A percentile compares a stretch with the other conserved stretches of the same genome.
Conservation (phyloP, 495 filamentous ascomycete genomes). For the Pseudomonodictys pantanalensis region DNA sequence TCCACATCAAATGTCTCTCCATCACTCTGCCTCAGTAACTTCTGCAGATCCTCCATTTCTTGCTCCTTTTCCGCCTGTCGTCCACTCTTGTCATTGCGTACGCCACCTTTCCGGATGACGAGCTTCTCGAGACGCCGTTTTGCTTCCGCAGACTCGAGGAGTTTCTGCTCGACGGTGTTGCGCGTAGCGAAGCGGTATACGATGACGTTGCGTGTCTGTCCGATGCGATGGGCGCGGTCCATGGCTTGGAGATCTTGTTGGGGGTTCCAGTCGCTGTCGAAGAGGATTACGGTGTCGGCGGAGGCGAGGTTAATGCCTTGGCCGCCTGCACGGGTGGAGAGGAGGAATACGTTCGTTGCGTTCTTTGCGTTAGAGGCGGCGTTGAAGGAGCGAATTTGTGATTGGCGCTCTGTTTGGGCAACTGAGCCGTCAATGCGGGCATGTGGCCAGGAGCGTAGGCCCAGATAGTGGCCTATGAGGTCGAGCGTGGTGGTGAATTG, state of each 20-base stretch:
- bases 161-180: slow-evolving; percentile 83
- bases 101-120: slow-evolving; percentile 89
- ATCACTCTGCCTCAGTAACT: slow-evolving; percentile 60
- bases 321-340: slow-evolving; percentile 87
- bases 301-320: slow-evolving; percentile 85
- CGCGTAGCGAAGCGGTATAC: slow-evolving; percentile 95
- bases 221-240: slow-evolving; percentile 91
- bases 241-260: slow-evolving; percentile 96
- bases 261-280: slow-evolving; percentile 92
- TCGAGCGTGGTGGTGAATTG: slow-evolving; percentile 95
- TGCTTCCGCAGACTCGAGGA: slow-evolving; percentile 83
- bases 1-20: slow-evolving; percentile 55
- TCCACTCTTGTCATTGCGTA: slow-evolving; percentile 55
- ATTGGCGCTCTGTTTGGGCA: slow-evolving; percentile 71
- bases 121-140: slow-evolving; percentile 94
- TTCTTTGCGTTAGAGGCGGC: slow-evolving; percentile 43
- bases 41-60: slow-evolving; percentile 59
- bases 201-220: slow-evolving; percentile 85
- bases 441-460: slow-evolving; percentile 68
- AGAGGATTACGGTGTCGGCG: slow-evolving; percentile 72
- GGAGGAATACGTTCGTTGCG: slow-evolving; percentile 73
- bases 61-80: slow-evolving; percentile 43
- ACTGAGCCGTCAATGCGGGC: slow-evolving; percentile 94
- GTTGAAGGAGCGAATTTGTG: slow-evolving; percentile 87
- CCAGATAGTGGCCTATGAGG: slow-evolving; percentile 81